phyloP scores from a whole-genome alignment of 2,329 filamentous ascomycete genomes.

The Sclerotinia glacialis region DNA sequence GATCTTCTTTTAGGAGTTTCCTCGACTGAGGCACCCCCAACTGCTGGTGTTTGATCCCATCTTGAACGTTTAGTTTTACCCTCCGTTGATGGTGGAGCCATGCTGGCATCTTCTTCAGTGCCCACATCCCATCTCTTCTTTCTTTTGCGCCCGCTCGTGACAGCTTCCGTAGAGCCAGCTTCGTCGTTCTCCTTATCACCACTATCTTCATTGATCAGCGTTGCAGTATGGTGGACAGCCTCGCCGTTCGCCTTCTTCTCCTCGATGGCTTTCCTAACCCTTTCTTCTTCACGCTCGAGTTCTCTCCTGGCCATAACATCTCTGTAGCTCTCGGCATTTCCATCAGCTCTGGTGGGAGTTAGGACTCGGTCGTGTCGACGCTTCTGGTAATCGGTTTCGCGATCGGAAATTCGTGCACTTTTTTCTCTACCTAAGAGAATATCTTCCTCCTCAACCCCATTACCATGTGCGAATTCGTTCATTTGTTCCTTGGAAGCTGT shows the following conservation, averaged over 20 bases:
- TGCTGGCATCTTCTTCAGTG: slow-evolving; percentile 54
- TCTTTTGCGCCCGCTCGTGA: slow-evolving; percentile 67
- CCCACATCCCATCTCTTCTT: slow-evolving; percentile 94
- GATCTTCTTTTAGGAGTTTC: slow-evolving; percentile 72
- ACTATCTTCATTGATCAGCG: slow-evolving; percentile 61
- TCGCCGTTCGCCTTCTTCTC: slow-evolving; percentile 61
- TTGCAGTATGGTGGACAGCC: slow-evolving; percentile 65
- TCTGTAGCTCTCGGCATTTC: slow-evolving; percentile 78
- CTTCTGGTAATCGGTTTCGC: slow-evolving; percentile 97
- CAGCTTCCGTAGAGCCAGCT: slow-evolving; percentile 63
- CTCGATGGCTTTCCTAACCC: slow-evolving; percentile 75
- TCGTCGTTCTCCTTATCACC: slow-evolving; percentile 71
- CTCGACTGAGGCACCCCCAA: slow-evolving; percentile 49
- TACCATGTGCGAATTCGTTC: slow-evolving; percentile 84
- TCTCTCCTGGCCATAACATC: slow-evolving; percentile 90
- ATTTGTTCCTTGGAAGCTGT: slow-evolving; percentile 90
- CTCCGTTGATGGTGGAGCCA: slow-evolving; percentile 49
- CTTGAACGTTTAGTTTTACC: slow-evolving; percentile 66
- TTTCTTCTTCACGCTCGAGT: slow-evolving; percentile 88
- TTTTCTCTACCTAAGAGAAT: slow-evolving; percentile 81
- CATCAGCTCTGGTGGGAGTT: slow-evolving; percentile 81
- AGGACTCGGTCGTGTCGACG: slow-evolving; percentile 85
- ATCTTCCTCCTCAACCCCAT: slow-evolving; percentile 88
- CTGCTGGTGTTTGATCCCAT: slow-evolving; percentile 80
- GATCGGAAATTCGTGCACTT: slow-evolving; percentile 83